Evolutionary conservation across 768 basidiomycete genomes (phyloP), one percentile per base, ranked within the genome.

Genomic region (Lactarius indigo): DNA sequence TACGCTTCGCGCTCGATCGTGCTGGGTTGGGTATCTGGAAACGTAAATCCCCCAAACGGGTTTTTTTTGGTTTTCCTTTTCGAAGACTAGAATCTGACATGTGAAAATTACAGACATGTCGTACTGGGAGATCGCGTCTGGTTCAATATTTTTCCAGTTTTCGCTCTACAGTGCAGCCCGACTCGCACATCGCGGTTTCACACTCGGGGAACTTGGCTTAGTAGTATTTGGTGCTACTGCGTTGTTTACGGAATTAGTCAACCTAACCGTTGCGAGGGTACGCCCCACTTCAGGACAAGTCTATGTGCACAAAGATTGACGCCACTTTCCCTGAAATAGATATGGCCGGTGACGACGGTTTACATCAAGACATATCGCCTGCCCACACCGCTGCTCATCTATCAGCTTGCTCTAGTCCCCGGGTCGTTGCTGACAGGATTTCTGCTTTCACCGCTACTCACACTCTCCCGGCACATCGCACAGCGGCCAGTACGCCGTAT

Each of bases 341-440:
- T 92, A 61, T 90, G 87, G 86, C 91, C 90, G 26, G 77, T 85
- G 57, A 87, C 87, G 30, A 94, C 88, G 12, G 85, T 87, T 0
- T 94, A 87, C 75, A 90, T 96, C 78, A 90, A 91, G 75, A 96
- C 96, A 0, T 97, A 91, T 74, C 90, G 96, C 47, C 81, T 95
- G 6, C 95, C 97, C 12, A 96, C 92, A 2, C 96, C 97, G 13
- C 82, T 98, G 20, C 83, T 98, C 59, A 85, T 90, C 47, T 96
- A 94, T 77, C 97, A 98, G 74, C 82, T 96, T 50, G 93, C 97
- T 2, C 83, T 98, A 56, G 90, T 99, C 57, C 92, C 91, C 5
- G 97, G 97, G 28, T 90, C 94, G 0, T 85, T 98, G 64, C 79
- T 98, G 37, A 88, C 88, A n/a, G 97, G 97, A 17, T 94, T 98